These are phyloP conservation scores for Colletotrichum brevisporum DNA, from an alignment of 2,329 filamentous ascomycete genomes.

Conservation along the genomic window DNA sequence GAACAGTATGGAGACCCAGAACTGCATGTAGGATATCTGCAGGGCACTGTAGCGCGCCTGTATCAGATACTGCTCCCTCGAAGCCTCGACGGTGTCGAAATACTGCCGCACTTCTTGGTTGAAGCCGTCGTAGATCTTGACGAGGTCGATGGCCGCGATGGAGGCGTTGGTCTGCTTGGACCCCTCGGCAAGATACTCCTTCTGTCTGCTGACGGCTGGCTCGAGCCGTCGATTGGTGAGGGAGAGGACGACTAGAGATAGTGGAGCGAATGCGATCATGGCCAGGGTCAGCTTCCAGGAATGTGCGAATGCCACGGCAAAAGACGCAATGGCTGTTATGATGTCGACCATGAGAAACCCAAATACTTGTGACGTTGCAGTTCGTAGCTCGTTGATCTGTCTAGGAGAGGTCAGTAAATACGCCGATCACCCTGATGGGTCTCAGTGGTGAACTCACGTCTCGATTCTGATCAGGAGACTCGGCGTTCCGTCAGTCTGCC, in stretches of 20 bases:
- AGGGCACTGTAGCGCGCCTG: slow-evolving; percentile 79
- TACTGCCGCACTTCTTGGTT: slow-evolving; percentile 79
- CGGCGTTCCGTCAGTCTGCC: slow-evolving; percentile 77
- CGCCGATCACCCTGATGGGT: not conserved
- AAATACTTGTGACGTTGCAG: slow-evolving; percentile 83
- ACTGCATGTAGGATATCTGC: slow-evolving; percentile 80
- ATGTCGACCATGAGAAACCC: slow-evolving; percentile 77
- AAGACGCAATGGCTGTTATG: slow-evolving; percentile 74
- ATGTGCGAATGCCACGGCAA: slow-evolving; percentile 81
- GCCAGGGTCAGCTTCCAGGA: slow-evolving; percentile 90
- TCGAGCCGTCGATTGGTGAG: slow-evolving; percentile 74
- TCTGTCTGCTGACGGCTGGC: slow-evolving; percentile 77
- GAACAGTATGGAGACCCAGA: slow-evolving; percentile 85
- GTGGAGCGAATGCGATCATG: slow-evolving; percentile 79
- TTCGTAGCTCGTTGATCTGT: slow-evolving; percentile 85
- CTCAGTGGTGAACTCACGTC: slow-evolving; percentile 66
- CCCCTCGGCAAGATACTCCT: slow-evolving; percentile 75
- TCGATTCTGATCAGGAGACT: slow-evolving; percentile 81
- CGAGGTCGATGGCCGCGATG: slow-evolving; percentile 74
- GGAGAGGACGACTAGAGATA: slow-evolving; percentile 73
- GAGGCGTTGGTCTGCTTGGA: slow-evolving; percentile 80
- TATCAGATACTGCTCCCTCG: slow-evolving; percentile 74
- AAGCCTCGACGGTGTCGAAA: slow-evolving; percentile 65
- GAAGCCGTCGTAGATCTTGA: slow-evolving; percentile 88
- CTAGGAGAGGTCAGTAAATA: slow-evolving; percentile 60